A percentile compares a stretch with the other conserved stretches of the same genome.
Conservation (phyloP, 148 eudicot genomes). For the Silene uniflora region DNA sequence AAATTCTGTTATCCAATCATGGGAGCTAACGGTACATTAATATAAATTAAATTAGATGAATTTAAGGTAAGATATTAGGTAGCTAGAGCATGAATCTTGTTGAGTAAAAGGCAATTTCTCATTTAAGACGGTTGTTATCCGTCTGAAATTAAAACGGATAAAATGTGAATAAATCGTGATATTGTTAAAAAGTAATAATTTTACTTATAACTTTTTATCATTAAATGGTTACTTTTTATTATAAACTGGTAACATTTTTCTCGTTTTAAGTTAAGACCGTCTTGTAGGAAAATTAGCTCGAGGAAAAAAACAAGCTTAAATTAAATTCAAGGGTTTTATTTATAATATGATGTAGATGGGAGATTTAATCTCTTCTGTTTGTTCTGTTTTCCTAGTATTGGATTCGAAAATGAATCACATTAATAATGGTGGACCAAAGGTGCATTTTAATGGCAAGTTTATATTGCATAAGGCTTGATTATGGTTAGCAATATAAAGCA, state of each 20-base stretch:
- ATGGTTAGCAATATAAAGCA: constrained; percentile 20
- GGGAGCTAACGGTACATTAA: constrained; percentile 28
- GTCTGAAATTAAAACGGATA: too few relatives aligned
- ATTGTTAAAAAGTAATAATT: too few relatives aligned
- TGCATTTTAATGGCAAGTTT: constrained; percentile 23
- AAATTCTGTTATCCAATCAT: constrained; percentile 19
- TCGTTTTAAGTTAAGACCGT: too few relatives aligned
- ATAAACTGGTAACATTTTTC: too few relatives aligned
- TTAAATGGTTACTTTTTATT: too few relatives aligned
- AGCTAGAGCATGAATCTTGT: constrained; percentile 27
- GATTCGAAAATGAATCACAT: constrained; percentile 28
- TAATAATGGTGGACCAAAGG: constrained; percentile 28
- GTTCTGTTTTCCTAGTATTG: constrained; percentile 29
- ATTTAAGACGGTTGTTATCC: too few relatives aligned
- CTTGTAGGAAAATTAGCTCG: too few relatives aligned
- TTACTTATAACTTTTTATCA: too few relatives aligned
- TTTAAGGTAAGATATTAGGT: constrained; percentile 20
- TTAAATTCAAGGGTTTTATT: neutral
- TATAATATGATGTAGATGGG: neutral
- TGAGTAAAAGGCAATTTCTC: neutral
- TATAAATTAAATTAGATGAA: constrained; percentile 3
- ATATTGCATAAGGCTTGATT: constrained; percentile 29
- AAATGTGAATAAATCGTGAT: too few relatives aligned
- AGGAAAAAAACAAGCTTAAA: constrained; percentile 24
- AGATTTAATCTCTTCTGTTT: constrained; percentile 36